Base-by-base conservation (phyloP, 176 grass and related monocot genomes). In the Dactylis glomerata region DNA sequence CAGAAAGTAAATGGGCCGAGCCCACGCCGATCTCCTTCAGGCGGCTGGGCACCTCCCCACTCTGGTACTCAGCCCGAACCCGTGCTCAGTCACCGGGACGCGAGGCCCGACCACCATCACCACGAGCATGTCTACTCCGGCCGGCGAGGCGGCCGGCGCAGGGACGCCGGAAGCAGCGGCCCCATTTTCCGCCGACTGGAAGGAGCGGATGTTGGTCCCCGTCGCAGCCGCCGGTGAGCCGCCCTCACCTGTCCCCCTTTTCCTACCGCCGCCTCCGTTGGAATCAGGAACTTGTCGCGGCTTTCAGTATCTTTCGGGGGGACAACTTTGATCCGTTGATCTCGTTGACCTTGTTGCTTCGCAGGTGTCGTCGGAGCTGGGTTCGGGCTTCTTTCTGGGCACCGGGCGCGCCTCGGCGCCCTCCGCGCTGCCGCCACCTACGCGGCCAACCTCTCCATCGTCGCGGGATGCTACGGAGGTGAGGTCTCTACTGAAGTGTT, bases 391-490 rank as follows among this genome's bases (percentile, higher is more conserved):
- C 47, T 92, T 30, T 93, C 93, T 38, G 81, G 83, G 41, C 91
- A 92, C 78, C 89, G 93, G 74, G 81, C 36, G 24, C 85, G 85
- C 46, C 89, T 95, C 13, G 89, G 92, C 78, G 75, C 78, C 1
- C 30, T 79, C 23, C 69, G 82, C 16, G 57, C 79, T 4, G 85
- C 87, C 0, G 81, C 81, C 50, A 86, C 89, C 32, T 98, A 93
- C 50, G 93, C 91, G 2, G 77, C 81, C 38, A 92, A 98, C 87
- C 81, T 93, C 33, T 88, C 89, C 81, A 85, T 92, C 67, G 81
- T 87, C 27, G 74, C 87, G 9, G 93, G 89, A 28, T 95, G 87
- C 89, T 98, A 95, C 75, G 92, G 85, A 61, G 91, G 96, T 98
- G 86, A 87, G 90, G 27, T 57, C 32, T 78, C 73, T 32, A 63